Evolutionary conservation across 2,329 filamentous ascomycete species (phyloP).

Genomic region (Epichloe scottii): DNA sequence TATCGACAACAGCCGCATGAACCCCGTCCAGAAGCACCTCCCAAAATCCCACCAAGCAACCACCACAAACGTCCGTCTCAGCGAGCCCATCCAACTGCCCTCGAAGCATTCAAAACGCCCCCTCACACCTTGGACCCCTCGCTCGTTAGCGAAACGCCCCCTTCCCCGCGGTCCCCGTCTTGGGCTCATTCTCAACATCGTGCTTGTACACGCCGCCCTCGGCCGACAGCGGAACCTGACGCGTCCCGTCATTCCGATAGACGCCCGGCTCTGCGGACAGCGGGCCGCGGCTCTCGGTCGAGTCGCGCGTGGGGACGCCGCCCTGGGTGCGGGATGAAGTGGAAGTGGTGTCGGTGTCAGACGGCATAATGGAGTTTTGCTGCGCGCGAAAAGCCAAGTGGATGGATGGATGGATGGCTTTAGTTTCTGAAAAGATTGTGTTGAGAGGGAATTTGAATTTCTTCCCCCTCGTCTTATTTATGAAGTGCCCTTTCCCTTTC

Average conservation of each 20-base stretch:
- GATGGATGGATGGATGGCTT: not conserved
- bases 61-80: not conserved
- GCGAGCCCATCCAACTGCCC: not conserved
- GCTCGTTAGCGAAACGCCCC: not conserved
- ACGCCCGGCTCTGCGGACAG: constrained; percentile 2
- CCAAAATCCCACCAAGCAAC: no score
- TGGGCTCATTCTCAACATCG: constrained; percentile 4
- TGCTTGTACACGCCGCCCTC: constrained; percentile 3
- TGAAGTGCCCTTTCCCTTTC: not conserved
- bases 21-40: no score
- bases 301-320: not conserved
- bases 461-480: not conserved
- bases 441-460: no score
- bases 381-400: not conserved
- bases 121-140: not conserved
- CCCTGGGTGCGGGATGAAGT: not conserved
- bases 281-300: not conserved
- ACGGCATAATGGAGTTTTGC: not conserved
- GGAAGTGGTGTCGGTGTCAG: not conserved
- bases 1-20: no score
- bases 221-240: constrained; percentile 3
- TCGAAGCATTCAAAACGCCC: no score
- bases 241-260: not conserved
- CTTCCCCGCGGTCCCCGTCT: constrained; percentile 2
- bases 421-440: not conserved